Evolutionary conservation across 2,329 filamentous ascomycete genomes (phyloP).

Genomic region (Calonectria montana): DNA sequence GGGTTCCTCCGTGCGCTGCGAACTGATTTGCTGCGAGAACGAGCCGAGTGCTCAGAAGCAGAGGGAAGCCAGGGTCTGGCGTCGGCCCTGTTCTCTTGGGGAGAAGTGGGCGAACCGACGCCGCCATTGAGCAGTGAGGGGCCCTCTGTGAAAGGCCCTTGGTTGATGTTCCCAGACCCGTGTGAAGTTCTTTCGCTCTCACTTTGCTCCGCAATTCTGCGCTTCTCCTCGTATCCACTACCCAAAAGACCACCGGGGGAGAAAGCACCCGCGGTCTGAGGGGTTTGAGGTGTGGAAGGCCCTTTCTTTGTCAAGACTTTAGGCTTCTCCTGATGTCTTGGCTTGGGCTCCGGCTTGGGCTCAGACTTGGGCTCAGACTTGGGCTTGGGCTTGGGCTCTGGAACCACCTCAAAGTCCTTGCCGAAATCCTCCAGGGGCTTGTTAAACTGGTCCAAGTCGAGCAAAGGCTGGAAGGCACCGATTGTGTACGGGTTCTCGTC

Average conservation of each 20-base stretch:
- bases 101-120: slow-evolving; percentile 33
- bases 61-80: slow-evolving; percentile 51
- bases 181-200: slow-evolving; percentile 35
- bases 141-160: slow-evolving; percentile 64
- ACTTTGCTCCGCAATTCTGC: slow-evolving; percentile 51
- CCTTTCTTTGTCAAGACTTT: slow-evolving; percentile 42
- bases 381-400: slow-evolving; percentile 22
- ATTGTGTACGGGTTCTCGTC: slow-evolving; percentile 70
- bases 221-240: slow-evolving; percentile 58
- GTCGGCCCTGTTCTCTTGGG: slow-evolving; percentile 44
- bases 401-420: slow-evolving; percentile 53
- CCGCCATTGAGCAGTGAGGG: slow-evolving; percentile 65
- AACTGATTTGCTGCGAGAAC: slow-evolving; percentile 44
- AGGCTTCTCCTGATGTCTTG: background rate
- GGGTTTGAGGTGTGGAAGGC: slow-evolving; percentile 30
- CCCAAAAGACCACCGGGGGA: slow-evolving; percentile 64
- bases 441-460: slow-evolving; percentile 71
- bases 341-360: slow-evolving; percentile 5
- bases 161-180: slow-evolving; percentile 39
- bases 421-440: slow-evolving; percentile 63
- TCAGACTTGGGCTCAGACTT: slow-evolving; percentile 14
- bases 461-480: slow-evolving; percentile 74
- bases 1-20: slow-evolving; percentile 34
- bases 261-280: slow-evolving; percentile 55
- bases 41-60: slow-evolving; percentile 51